Conservation (phyloP, 345 rosid species). For the Tarenaya hassleriana region DNA sequence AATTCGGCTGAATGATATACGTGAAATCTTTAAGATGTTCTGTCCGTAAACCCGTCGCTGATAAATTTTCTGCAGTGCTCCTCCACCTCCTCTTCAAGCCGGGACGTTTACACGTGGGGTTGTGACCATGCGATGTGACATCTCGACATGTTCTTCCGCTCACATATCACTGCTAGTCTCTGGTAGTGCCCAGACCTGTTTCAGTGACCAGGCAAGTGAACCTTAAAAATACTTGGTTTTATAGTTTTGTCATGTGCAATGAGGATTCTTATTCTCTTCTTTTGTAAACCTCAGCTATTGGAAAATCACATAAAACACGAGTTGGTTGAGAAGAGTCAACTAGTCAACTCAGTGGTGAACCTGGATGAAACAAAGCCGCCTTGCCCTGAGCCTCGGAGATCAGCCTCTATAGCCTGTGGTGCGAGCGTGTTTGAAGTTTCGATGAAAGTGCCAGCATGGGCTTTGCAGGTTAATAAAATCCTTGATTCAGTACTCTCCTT, state of each 20-base stretch:
- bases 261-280: slow-evolving; percentile 11
- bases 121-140: slow-evolving; percentile 96
- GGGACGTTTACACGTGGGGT: slow-evolving; percentile 98
- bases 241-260: slow-evolving; percentile 10
- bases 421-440: slow-evolving; percentile 92
- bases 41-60: neutral
- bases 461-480: slow-evolving; percentile 63
- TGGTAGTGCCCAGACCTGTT: slow-evolving; percentile 96
- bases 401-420: slow-evolving; percentile 91
- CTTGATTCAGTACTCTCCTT: too few relatives aligned
- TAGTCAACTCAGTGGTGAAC: slow-evolving; percentile 59
- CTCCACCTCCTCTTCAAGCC: slow-evolving; percentile 99
- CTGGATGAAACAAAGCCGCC: slow-evolving; percentile 47
- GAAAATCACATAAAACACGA: slow-evolving; percentile 96
- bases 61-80: slow-evolving; percentile 76
- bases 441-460: slow-evolving; percentile 95
- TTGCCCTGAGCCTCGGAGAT: slow-evolving; percentile 73
- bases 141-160: slow-evolving; percentile 85
- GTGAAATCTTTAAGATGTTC: slow-evolving; percentile 4
- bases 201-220: slow-evolving; percentile 86
- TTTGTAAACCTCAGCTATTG: slow-evolving; percentile 54
- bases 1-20: neutral
- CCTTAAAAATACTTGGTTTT: neutral
- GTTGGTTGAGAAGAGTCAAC: slow-evolving; percentile 65
- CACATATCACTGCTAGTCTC: slow-evolving; percentile 91